Evolutionary conservation across 805 yeast genomes (phyloP).

Genomic region (Saturnispora mendoncae): DNA sequence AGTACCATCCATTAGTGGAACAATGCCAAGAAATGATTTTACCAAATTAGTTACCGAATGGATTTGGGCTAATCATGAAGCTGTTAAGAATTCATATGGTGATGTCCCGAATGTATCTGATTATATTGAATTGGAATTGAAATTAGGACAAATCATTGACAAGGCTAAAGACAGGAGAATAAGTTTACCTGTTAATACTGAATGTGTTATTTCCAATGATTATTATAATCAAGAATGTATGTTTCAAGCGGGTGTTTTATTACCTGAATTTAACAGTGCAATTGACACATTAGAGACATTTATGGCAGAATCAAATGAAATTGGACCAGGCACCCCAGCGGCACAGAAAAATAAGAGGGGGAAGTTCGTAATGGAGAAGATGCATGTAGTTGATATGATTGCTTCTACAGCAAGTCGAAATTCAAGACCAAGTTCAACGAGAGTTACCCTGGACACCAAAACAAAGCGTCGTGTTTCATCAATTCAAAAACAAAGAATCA

Average conservation of each 20-base stretch:
- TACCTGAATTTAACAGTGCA: conserved; percentile 49
- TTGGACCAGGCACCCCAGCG: conserved; percentile 5
- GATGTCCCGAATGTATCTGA: conserved; percentile 34
- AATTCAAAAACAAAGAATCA: conserved; percentile 65
- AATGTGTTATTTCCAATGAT: conserved; percentile 42
- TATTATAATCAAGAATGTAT: conserved; percentile 47
- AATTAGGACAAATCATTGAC: conserved; percentile 63
- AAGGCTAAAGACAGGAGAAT: conserved; percentile 54
- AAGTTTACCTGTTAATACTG: conserved; percentile 58
- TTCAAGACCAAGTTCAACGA: conserved; percentile 52
- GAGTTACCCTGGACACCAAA: conserved; percentile 59
- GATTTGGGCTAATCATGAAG: conserved; percentile 74
- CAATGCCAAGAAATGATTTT: conserved; percentile 70
- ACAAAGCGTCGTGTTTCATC: conserved; percentile 62
- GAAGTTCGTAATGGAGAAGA: conserved; percentile 51
- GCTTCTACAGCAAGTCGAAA: conserved; percentile 55
- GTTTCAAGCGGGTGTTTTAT: conserved; percentile 60
- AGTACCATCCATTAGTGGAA: conserved; percentile 54
- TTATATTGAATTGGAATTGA: conserved; percentile 63
- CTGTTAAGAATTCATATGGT: conserved; percentile 42
- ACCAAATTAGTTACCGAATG: conserved; percentile 79
- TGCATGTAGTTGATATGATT: conserved; percentile 54
- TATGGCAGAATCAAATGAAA: conserved; percentile 27
- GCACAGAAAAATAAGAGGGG: conserved; percentile 12
- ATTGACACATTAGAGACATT: conserved; percentile 46